A percentile compares a stretch with the other conserved stretches of the same genome.
These are phyloP conservation scores for Xerocomellus intermedius DNA, from an alignment of 768 basidiomycete species.

Conservation along the genomic window DNA sequence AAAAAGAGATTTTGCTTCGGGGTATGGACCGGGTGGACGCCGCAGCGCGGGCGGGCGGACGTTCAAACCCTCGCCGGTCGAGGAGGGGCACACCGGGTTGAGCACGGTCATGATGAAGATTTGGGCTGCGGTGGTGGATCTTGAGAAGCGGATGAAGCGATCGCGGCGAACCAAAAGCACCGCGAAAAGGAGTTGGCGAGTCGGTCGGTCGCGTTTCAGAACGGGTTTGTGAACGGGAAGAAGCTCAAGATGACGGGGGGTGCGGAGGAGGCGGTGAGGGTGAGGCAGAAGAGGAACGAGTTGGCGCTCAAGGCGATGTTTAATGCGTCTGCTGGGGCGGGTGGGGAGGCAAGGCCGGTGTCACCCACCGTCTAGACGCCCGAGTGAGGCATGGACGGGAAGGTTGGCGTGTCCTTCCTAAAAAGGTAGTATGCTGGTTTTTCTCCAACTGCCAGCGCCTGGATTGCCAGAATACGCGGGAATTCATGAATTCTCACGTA, in stretches of 20 bases:
- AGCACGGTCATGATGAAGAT: constrained; percentile 90
- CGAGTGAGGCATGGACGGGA: too few relatives aligned
- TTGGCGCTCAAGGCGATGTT: constrained; percentile 90
- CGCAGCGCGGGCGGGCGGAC: constrained; percentile 40
- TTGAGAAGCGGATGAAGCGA: constrained; percentile 87
- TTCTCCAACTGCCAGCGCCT: too few relatives aligned
- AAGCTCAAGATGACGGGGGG: constrained; percentile 96
- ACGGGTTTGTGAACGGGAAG: constrained; percentile 83
- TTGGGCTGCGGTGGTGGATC: constrained; percentile 75
- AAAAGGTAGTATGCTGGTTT: too few relatives aligned
- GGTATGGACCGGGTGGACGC: constrained; percentile 41
- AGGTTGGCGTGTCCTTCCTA: too few relatives aligned
- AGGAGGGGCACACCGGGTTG: constrained; percentile 66
- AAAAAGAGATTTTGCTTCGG: constrained; percentile 79
- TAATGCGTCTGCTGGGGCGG: constrained; percentile 22
- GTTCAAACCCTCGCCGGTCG: constrained; percentile 61
- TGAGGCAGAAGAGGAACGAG: constrained; percentile 83
- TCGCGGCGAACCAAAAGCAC: constrained; percentile 81
- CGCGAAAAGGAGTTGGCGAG: constrained; percentile 72
- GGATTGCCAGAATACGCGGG: too few relatives aligned
- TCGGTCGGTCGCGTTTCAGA: constrained; percentile 79
- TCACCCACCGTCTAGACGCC: constrained; percentile 7
- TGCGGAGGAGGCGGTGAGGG: constrained; percentile 85
- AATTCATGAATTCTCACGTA: too few relatives aligned
- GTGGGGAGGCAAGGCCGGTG: constrained; percentile 6